Evolutionary conservation across 805 yeast genomes (phyloP).

Genomic region (Candida sithepensis): DNA sequence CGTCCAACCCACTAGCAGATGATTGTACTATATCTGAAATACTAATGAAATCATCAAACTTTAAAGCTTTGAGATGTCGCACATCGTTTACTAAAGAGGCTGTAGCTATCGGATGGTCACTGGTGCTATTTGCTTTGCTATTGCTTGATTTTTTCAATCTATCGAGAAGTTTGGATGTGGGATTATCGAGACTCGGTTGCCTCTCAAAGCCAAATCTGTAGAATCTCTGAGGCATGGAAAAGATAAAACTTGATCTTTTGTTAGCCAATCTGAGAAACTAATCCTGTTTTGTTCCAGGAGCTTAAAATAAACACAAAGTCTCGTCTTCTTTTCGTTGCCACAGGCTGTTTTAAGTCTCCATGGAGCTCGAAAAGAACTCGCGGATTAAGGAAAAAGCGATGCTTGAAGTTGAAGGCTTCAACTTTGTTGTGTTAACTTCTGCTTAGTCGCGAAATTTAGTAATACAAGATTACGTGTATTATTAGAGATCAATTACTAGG

Average conservation of each 20-base stretch:
- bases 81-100: neutral
- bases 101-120: neutral
- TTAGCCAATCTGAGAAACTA: too few species aligned
- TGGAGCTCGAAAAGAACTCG: too few species aligned
- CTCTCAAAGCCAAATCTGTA: conserved; percentile 17
- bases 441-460: too few species aligned
- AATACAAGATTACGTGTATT: too few species aligned
- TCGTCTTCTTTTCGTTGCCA: too few species aligned
- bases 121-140: neutral
- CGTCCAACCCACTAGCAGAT: conserved; percentile 8
- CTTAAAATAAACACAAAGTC: too few species aligned
- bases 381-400: too few species aligned
- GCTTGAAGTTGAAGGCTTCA: too few species aligned
- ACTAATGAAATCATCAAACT: conserved; percentile 11
- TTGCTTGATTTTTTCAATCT: conserved; percentile 1
- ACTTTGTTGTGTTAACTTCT: too few species aligned
- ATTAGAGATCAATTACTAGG: too few species aligned
- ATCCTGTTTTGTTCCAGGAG: too few species aligned
- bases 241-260: neutral
- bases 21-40: conserved; percentile 13
- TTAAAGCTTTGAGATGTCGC: conserved; percentile 6
- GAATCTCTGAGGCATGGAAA: conserved; percentile 2
- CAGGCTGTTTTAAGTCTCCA: too few species aligned
- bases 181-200: neutral
- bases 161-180: conserved; percentile 7